Percentiles rank a stretch among this genome's conserved stretches.
These are phyloP conservation scores for Metschnikowia hibisci DNA, from an alignment of 805 yeast species.

Conservation along the genomic window DNA sequence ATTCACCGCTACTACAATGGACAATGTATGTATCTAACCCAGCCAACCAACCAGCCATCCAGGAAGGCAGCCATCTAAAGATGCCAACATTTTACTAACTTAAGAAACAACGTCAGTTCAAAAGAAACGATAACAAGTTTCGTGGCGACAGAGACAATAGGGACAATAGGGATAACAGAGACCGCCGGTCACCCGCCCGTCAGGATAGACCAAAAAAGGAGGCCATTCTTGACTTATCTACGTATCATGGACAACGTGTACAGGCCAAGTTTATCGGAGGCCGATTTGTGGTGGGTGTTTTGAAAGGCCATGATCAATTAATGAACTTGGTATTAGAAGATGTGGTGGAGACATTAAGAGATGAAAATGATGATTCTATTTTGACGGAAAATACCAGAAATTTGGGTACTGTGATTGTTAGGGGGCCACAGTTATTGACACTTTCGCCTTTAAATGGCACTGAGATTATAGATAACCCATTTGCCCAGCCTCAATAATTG, in stretches of 20 bases:
- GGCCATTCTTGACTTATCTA: constrained; percentile 77
- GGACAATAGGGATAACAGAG: constrained; percentile 11
- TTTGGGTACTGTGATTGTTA: constrained; percentile 65
- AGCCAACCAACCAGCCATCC: background rate
- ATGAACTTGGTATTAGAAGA: constrained; percentile 76
- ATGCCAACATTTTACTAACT: constrained; percentile 11
- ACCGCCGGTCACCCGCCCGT: constrained; percentile 9
- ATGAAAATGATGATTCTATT: constrained; percentile 57
- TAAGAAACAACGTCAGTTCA: constrained; percentile 13
- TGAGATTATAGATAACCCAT: constrained; percentile 69
- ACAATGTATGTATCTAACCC: constrained; percentile 14
- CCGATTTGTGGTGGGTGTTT: constrained; percentile 71
- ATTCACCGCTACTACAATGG: constrained; percentile 10
- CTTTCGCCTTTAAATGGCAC: constrained; percentile 73
- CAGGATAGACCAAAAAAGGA: constrained; percentile 82
- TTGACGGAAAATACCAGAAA: constrained; percentile 57
- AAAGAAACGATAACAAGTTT: constrained; percentile 7
- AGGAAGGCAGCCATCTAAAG: too few species aligned
- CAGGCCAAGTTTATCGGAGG: constrained; percentile 84
- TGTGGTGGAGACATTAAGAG: constrained; percentile 63
- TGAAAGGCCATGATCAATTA: constrained; percentile 81
- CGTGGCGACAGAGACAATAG: constrained; percentile 6
- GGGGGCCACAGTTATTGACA: constrained; percentile 77
- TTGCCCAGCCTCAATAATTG: constrained; percentile 23
- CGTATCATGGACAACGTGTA: constrained; percentile 67